phyloP scores from a whole-genome alignment of 371 early-diverging fungal species.

The Apophysomyces trapeziformis region DNA sequence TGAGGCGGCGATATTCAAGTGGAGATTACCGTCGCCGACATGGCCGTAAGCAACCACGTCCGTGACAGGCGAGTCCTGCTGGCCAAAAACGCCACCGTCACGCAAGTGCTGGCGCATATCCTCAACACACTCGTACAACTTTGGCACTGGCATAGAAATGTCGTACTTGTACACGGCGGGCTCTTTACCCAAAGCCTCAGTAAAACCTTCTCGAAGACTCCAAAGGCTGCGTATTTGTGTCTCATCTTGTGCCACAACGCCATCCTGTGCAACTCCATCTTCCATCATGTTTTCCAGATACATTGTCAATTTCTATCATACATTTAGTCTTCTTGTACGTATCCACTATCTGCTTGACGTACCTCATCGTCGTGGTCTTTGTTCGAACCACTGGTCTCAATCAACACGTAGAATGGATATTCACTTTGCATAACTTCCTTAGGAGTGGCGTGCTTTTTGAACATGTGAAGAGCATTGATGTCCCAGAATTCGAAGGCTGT shows the following conservation, averaged over 20 bases:
- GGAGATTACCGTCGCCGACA: slow-evolving; percentile 91
- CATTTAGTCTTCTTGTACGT: not conserved
- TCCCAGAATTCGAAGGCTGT: slow-evolving; percentile 97
- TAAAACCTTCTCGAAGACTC: slow-evolving; percentile 92
- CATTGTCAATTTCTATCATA: slow-evolving; percentile 62
- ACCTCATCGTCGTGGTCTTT: slow-evolving; percentile 89
- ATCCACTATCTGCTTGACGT: not conserved
- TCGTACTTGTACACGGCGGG: slow-evolving; percentile 94
- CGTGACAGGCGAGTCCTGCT: slow-evolving; percentile 59
- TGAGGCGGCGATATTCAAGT: slow-evolving; percentile 87
- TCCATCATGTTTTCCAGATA: slow-evolving; percentile 75
- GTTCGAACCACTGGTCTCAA: slow-evolving; percentile 94
- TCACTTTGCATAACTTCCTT: slow-evolving; percentile 68
- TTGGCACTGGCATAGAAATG: slow-evolving; percentile 83
- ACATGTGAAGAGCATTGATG: slow-evolving; percentile 66
- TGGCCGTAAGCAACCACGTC: slow-evolving; percentile 93
- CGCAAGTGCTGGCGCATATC: slow-evolving; percentile 74
- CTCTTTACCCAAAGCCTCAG: slow-evolving; percentile 86
- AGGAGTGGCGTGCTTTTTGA: slow-evolving; percentile 65
- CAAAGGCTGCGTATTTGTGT: slow-evolving; percentile 77
- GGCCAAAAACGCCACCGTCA: slow-evolving; percentile 56
- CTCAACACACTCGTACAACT: slow-evolving; percentile 85
- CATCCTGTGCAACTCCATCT: slow-evolving; percentile 77
- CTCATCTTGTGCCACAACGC: slow-evolving; percentile 90
- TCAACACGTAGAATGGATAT: slow-evolving; percentile 88